A percentile compares a stretch with the other conserved stretches of the same genome.
These are phyloP conservation scores for Coemansia umbellata DNA, from an alignment of 192 early-diverging fungal genomes.

Conservation along the genomic window DNA sequence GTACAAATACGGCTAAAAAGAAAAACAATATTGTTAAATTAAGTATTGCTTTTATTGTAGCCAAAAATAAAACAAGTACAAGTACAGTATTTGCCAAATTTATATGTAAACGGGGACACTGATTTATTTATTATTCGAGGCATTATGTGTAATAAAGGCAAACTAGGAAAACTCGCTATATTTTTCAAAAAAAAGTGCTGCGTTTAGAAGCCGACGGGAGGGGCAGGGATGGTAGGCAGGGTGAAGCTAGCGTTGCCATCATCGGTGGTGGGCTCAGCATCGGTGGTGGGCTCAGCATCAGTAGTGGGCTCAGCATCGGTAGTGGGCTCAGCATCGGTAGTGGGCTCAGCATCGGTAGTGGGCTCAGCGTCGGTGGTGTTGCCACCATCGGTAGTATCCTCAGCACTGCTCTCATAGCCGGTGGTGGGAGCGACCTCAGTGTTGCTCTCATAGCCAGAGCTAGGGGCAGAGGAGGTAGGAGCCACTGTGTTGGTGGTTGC, in stretches of 20 bases:
- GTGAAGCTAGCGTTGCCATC: background rate
- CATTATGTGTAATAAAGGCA: too few relatives aligned
- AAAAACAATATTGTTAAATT: too few relatives aligned
- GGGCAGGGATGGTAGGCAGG: background rate
- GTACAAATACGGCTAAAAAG: too few relatives aligned
- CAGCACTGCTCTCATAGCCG: background rate
- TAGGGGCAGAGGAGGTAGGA: slow-evolving; percentile 12
- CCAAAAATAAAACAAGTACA: too few relatives aligned
- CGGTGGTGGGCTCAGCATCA: background rate
- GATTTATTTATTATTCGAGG: too few relatives aligned
- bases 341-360: background rate
- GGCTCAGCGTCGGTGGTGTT: background rate
- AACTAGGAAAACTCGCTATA: too few relatives aligned
- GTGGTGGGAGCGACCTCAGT: background rate
- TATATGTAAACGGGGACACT: too few relatives aligned
- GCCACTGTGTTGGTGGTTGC: slow-evolving; percentile 3
- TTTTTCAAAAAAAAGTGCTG: background rate
- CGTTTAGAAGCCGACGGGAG: background rate
- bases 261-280: background rate
- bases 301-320: background rate
- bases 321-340: background rate
- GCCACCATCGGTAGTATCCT: background rate
- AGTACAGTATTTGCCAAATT: too few relatives aligned
- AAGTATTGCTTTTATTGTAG: too few relatives aligned
- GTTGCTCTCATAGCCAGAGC: background rate